Evolutionary conservation across 2,329 filamentous ascomycete genomes (phyloP), one percentile per base, ranked within the genome.

Genomic region (Exophiala alcalophila): DNA sequence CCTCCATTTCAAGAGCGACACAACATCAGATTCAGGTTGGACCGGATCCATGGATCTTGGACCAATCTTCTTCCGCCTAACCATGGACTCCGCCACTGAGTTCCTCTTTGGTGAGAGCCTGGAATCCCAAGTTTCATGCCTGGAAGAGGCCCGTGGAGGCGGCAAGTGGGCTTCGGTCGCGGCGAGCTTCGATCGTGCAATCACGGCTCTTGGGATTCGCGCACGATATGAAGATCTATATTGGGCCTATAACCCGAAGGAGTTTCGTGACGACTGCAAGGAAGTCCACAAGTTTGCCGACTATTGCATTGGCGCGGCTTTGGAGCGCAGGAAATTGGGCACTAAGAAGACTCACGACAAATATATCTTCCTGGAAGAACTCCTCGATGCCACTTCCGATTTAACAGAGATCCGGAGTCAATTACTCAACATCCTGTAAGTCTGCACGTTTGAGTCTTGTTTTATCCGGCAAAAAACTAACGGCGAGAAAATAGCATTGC

Each of bases 51-150:
- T 45, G 14, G 41, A 45, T n/a, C 8, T 33, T 3, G 24, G n/a
- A n/a, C 26, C 34, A 9, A 12, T 38, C 14, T 45, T 40, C 35
- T 83, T 83, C 56, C 70, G 74, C 35, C 70, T 84, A 55, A 83
- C 81, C 0, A 68, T 85, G 9, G 81, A 86, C 49, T 76, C 78
- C 0, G 78, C 80, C 0, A 84, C 80, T 0, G 78, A 81, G 28
- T 83, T 85, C 51, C 64, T 86, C 3, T 80, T 85, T 30, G 81
- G 82, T 8, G 67, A 78, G 34, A 35, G 71, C 73, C 4, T 64
- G 70, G 47, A 71, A 69, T 10, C 55, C 77, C 23, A 62, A 62
- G n/a, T n/a, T n/a, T n/a, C n/a, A n/a, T n/a, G n/a, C n/a, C n/a
- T n/a, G n/a, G n/a, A n/a, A n/a, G n/a, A n/a, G n/a, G n/a, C n/a